These are phyloP conservation scores for Cicer chorassanicum DNA, from an alignment of 306 rosid genomes.

Conservation along the genomic window DNA sequence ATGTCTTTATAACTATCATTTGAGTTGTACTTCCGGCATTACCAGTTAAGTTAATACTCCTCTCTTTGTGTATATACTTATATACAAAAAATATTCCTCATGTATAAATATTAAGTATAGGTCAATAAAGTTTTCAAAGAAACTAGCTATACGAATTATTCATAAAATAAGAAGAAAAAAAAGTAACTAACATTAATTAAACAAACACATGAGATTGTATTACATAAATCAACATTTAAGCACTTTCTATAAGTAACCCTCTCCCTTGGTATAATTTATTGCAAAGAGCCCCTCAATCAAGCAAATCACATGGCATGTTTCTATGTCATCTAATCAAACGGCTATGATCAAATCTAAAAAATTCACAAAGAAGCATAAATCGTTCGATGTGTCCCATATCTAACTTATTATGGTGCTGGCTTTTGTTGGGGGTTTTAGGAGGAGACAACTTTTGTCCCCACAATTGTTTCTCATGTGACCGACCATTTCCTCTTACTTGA, in stretches of 20 bases:
- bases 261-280: constrained; percentile 39
- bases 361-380: constrained; percentile 44
- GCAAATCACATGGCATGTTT: constrained; percentile 73
- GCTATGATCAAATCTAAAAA: constrained; percentile 53
- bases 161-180: too few species aligned
- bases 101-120: too few species aligned
- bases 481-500: constrained; percentile 66
- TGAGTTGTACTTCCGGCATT: too few species aligned
- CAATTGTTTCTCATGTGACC: constrained; percentile 88
- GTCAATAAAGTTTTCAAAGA: too few species aligned
- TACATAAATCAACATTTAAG: background rate
- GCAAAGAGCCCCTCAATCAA: constrained; percentile 49
- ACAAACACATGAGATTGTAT: constrained; percentile 13
- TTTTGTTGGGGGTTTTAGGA: constrained; percentile 47
- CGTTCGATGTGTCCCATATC: constrained; percentile 65
- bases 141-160: too few species aligned
- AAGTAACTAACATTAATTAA: background rate
- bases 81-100: too few species aligned
- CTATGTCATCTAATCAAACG: constrained; percentile 57
- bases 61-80: too few species aligned
- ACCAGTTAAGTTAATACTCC: too few species aligned
- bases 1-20: too few species aligned
- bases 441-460: constrained; percentile 64
- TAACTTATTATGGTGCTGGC: constrained; percentile 60
- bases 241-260: constrained; percentile 18